A percentile compares a stretch with the other conserved stretches of the same genome.
Evolutionary conservation across 2,329 filamentous ascomycete species (phyloP).

Genomic region (Sclerotiophoma versabilis): DNA sequence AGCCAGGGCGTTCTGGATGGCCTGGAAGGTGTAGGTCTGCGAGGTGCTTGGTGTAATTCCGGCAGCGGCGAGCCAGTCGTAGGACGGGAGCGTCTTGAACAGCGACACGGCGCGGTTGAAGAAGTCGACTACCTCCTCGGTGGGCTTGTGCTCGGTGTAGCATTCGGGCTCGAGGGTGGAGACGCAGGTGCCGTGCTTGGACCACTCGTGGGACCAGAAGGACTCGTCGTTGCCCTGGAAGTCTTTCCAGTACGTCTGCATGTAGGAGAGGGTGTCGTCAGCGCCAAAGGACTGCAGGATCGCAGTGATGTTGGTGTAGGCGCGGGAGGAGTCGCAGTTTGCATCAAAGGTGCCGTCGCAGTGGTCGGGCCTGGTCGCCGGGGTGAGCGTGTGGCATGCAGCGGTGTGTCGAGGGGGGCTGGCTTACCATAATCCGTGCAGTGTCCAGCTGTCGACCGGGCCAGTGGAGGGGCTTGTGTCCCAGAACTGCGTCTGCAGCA

Average conservation of each 20-base stretch:
- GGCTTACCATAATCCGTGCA: conserved; percentile 72
- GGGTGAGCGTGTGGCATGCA: background rate
- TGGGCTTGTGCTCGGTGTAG: conserved; percentile 64
- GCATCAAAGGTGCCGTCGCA: conserved; percentile 75
- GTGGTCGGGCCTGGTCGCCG: conserved; percentile 53
- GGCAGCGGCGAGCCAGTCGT: conserved; percentile 67
- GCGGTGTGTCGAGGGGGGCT: background rate
- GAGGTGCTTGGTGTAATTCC: conserved; percentile 64
- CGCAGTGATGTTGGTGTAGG: conserved; percentile 69
- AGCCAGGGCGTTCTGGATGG: conserved; percentile 65
- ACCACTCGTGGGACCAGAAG: conserved; percentile 76
- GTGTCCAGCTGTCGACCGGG: conserved; percentile 74
- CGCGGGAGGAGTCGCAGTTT: conserved; percentile 68
- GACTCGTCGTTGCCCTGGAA: conserved; percentile 67
- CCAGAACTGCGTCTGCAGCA: conserved; percentile 82
- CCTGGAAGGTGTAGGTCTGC: conserved; percentile 65
- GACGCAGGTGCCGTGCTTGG: conserved; percentile 77
- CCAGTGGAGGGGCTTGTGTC: conserved; percentile 71
- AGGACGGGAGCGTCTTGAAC: conserved; percentile 72
- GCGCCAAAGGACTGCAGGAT: conserved; percentile 65
- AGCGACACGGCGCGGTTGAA: conserved; percentile 71
- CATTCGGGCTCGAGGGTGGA: conserved; percentile 71
- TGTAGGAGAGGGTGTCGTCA: conserved; percentile 67
- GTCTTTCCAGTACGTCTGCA: conserved; percentile 76
- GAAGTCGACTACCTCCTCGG: conserved; percentile 72